A percentile compares a stretch with the other conserved stretches of the same genome.
These are phyloP conservation scores for Simplicillium sp. DNA, from an alignment of 2,329 filamentous ascomycete species.

Conservation along the genomic window DNA sequence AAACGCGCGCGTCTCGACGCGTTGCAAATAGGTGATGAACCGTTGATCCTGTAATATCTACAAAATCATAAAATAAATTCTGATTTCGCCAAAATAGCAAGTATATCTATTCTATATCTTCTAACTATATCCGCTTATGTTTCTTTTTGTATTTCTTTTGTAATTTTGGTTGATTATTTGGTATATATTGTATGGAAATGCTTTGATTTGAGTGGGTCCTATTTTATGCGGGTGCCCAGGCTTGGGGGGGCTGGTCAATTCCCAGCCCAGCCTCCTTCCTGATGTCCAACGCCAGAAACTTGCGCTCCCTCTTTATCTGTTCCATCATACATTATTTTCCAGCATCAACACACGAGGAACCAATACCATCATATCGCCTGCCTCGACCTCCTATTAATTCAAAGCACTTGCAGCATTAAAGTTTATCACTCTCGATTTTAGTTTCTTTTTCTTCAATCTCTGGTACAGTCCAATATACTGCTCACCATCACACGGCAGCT, in stretches of 20 bases:
- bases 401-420: background rate
- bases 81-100: no score
- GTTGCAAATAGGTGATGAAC: no score
- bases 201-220: background rate
- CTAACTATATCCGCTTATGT: no score
- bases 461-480: background rate
- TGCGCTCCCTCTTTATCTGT: conserved; percentile 5
- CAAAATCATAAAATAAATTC: no score
- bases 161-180: no score
- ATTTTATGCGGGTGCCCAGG: background rate
- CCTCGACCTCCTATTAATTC: background rate
- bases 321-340: conserved; percentile 3
- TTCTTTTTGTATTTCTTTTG: no score
- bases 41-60: no score
- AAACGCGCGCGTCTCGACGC: background rate
- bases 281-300: conserved; percentile 5
- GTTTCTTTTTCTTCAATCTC: background rate
- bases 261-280: conserved; percentile 7
- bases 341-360: no score
- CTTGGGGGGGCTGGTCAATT: conserved; percentile 7
- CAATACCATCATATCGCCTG: background rate
- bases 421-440: conserved; percentile 3
- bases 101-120: no score
- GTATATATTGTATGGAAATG: no score
- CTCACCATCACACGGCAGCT: background rate